Base-by-base conservation (phyloP, 176 grass and related monocot species). In the Themeda triandra region DNA sequence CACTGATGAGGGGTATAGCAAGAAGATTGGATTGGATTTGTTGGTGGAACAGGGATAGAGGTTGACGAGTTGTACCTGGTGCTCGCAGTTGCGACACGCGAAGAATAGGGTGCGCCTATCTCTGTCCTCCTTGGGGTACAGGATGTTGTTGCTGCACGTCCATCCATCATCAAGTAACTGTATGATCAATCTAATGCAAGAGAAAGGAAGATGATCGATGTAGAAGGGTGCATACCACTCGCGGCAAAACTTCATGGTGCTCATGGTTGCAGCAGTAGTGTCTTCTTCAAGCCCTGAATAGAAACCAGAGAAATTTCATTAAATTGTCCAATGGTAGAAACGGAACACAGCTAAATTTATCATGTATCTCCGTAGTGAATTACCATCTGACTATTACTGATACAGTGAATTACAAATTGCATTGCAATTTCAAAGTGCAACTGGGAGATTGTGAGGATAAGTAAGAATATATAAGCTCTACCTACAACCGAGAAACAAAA, bases 121-220 rank as follows among this genome's bases (percentile, higher is more conserved):
- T 80, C 84, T 91, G 6, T 94, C 89, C 70, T 94, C 92, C 86
- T 83, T 91, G 48, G 89, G 92, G 71, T 94, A 94, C 48, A 94
- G 80, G 82, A 94, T 94, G 86, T 94, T 94, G 80, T 94, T 94
- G 85, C 89, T 94, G 86, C 75, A 69, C 6, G 13, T 29, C 40
- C 69, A 45, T 72, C 69, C 69, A 72, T 17, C 39, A 72, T 72
- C 41, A 46, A 25, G 15, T 45, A 70, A 71, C 25, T 46, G 41
- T 72, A 28, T 72, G 27, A 46, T 45, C 7, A 25, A 72, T 41
- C n/a, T 15, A 45, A 45, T 28, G 40, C 53, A 56, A 56, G 53
- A n/a, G 53, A 56, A 8, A 2, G 24, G 1, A 28, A 72, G n/a
- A 72, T 7, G 69, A 9, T 72, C 13, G 2, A 45, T 72, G 40